Evolutionary conservation across 1,284 basidiomycete genomes (phyloP), one percentile per base, ranked within the genome.

Genomic region (Sanghuangporus sanghuang): DNA sequence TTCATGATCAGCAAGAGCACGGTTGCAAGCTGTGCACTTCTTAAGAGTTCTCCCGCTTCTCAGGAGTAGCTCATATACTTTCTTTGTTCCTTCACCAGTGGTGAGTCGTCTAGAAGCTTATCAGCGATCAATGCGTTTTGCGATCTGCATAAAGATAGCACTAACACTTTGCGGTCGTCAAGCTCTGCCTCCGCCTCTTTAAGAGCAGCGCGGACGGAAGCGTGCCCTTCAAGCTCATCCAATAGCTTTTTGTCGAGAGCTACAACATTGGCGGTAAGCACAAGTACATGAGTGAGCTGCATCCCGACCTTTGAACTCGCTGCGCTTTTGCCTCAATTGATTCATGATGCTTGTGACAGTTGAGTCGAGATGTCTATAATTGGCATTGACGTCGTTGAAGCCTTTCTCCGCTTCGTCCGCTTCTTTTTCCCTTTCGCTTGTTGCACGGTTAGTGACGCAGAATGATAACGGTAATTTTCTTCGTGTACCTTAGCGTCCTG

Each of bases 11-110:
- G 83, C 77, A 71, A 98, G 78, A 35, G 78, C 78, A 5, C 95
- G 85, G 67, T 86, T 85, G 72, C 96, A 98, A 3, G 87, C 86
- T 21, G 85, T 78, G 70, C 96, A 98, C 2, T 80, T 77, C 68
- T 90, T 86, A 67, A 86, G 83, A 39, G 79, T 75, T 71, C 85
- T 84, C 18, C 88, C 92, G 0, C 77, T 74, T 23, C 79, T 76
- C 9, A 94, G 79, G 27, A 96, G 74, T 1, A 77, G 75, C 61
- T 89, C 78, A 70, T 89, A 95, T 36, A 92, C 84, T 6, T 81
- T 71, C 23, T 77, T 77, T 21, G 78, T 75, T 4, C 82, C 84
- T 27, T 75, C 69, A 7, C 68, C 69, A 68, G 63, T 66, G 35
- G 69, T 74, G 36, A 73, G 66, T 12, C 68, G 67, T 27, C 76